phyloP scores from a whole-genome alignment of 148 eudicot genomes.

The Rhododendron kiyosumense region DNA sequence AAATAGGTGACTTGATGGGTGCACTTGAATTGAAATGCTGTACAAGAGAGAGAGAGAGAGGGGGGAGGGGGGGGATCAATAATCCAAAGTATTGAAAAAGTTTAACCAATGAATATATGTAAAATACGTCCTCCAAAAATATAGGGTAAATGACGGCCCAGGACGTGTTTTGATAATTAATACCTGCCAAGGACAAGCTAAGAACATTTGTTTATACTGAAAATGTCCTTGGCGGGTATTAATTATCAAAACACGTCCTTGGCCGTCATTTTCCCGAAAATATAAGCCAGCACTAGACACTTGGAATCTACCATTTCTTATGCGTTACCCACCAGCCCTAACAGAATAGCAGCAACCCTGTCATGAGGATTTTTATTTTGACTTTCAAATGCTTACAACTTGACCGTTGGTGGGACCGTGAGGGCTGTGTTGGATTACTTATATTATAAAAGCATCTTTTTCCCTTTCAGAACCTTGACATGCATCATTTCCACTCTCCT shows the following conservation, averaged over 20 bases:
- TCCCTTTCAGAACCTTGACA: neutral
- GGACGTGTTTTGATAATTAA: too few relatives aligned
- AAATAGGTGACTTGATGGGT: conserved; percentile 55
- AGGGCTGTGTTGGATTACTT: neutral
- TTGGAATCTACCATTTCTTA: neutral
- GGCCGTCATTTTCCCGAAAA: too few relatives aligned
- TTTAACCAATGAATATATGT: neutral
- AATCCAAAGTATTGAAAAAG: neutral
- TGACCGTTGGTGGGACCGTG: neutral
- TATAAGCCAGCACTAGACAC: neutral
- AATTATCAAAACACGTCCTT: too few relatives aligned
- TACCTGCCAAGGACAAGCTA: too few relatives aligned
- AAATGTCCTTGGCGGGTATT: too few relatives aligned
- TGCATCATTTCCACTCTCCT: neutral
- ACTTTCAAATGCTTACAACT: neutral
- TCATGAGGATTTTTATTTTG: neutral
- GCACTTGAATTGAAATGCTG: conserved; percentile 66
- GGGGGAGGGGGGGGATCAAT: neutral
- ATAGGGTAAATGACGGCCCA: too few relatives aligned
- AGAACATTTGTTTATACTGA: too few relatives aligned
- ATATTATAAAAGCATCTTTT: neutral
- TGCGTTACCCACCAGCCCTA: neutral
- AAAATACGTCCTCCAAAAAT: neutral
- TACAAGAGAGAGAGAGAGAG: neutral
- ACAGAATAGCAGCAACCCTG: neutral